These are phyloP conservation scores for Ophiognomonia clavigignenti-juglandacearum DNA, from an alignment of 2,329 filamentous ascomycete species.

Conservation along the genomic window DNA sequence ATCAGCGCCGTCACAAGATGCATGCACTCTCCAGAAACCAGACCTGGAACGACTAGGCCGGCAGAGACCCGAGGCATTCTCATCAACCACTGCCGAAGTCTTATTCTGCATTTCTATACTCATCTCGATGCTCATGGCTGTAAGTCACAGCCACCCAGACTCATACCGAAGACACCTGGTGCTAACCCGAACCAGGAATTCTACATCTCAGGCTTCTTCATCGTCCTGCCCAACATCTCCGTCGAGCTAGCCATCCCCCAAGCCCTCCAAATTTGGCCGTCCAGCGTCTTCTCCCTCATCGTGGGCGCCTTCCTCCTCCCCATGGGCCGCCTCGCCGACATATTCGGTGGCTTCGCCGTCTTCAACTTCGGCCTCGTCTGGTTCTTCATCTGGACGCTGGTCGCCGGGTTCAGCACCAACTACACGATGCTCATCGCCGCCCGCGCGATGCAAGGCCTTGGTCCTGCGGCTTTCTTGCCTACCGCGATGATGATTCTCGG, in stretches of 20 bases:
- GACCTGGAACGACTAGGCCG: conserved; percentile 53
- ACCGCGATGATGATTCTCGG: conserved; percentile 66
- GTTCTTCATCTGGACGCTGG: conserved; percentile 64
- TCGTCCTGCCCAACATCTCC: conserved; percentile 64
- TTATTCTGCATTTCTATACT: conserved; percentile 56
- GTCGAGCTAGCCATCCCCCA: conserved; percentile 58
- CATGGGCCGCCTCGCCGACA: conserved; percentile 57
- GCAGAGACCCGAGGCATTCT: conserved; percentile 50
- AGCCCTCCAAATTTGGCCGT: conserved; percentile 58
- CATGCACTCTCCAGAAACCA: conserved; percentile 20
- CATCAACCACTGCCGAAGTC: conserved; percentile 45
- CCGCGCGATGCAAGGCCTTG: conserved; percentile 70
- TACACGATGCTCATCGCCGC: conserved; percentile 68
- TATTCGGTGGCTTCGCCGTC: conserved; percentile 56
- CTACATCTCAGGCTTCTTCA: conserved; percentile 71
- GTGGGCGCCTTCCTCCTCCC: conserved; percentile 56
- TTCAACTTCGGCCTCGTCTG: conserved; percentile 57
- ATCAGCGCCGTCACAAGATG: conserved; percentile 1
- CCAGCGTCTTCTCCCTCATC: conserved; percentile 53
- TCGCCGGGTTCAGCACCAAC: conserved; percentile 65
- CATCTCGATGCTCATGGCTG: conserved; percentile 52
- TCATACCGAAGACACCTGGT: background rate
- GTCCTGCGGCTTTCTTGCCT: conserved; percentile 66
- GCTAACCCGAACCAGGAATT: conserved; percentile 53
- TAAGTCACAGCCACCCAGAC: conserved; percentile 21